Evolutionary conservation across 176 grass and related monocot genomes (phyloP).

Genomic region (Oryza glumipatula): DNA sequence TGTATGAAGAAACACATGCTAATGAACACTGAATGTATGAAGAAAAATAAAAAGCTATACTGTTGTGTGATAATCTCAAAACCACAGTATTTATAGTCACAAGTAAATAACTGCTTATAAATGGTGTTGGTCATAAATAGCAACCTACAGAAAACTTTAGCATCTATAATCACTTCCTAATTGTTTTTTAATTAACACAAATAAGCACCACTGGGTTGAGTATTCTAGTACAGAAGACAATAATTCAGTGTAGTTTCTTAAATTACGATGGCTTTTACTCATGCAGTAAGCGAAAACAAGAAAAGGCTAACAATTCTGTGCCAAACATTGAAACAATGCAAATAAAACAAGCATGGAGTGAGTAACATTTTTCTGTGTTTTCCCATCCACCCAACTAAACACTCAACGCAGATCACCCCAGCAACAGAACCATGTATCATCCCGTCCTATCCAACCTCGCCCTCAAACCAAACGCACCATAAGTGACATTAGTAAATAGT

Average conservation of each 20-base stretch:
- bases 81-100: background rate
- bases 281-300: background rate
- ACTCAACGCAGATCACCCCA: too few relatives aligned
- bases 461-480: too few relatives aligned
- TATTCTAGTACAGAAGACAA: background rate
- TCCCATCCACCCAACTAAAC: too few relatives aligned
- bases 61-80: conserved; percentile 2
- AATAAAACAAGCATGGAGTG: conserved; percentile 16
- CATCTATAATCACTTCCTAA: background rate
- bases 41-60: background rate
- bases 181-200: background rate
- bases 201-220: background rate
- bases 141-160: background rate
- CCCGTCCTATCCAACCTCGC: too few relatives aligned
- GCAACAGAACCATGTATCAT: too few relatives aligned
- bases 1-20: background rate
- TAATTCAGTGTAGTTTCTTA: background rate
- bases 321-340: conserved; percentile 21
- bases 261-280: background rate
- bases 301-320: background rate
- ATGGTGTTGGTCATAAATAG: background rate
- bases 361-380: conserved; percentile 21
- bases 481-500: background rate
- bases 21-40: background rate
- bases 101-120: background rate